phyloP scores from a whole-genome alignment of 2,329 filamentous ascomycete genomes.

The Colletotrichum costaricense region DNA sequence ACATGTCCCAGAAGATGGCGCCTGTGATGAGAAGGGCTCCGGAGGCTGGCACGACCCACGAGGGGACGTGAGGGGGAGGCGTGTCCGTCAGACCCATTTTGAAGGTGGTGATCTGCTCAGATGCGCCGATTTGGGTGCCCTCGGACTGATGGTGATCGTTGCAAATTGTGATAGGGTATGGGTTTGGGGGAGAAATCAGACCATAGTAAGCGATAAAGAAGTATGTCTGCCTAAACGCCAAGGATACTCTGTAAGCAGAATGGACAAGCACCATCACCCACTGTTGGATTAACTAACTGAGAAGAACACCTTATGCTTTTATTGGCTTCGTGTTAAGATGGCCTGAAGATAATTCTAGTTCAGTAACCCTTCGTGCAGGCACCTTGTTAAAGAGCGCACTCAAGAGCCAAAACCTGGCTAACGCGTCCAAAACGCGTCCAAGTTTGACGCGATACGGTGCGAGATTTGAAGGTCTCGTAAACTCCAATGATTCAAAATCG shows the following conservation, averaged over 20 bases:
- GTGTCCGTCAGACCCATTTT: constrained; percentile 7
- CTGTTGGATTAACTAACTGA: background rate
- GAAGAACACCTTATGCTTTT: background rate
- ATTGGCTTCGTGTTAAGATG: background rate
- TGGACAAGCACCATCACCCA: background rate
- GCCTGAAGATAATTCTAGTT: background rate
- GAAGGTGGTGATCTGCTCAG: background rate
- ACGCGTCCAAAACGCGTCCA: background rate
- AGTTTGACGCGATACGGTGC: background rate
- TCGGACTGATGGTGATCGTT: background rate
- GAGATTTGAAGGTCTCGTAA: background rate
- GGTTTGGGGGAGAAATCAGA: background rate
- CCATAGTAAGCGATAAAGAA: background rate
- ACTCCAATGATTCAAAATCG: background rate
- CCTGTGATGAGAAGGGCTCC: constrained; percentile 49
- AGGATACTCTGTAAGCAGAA: background rate
- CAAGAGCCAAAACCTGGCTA: background rate
- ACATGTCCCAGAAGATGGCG: constrained; percentile 52
- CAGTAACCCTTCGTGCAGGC: background rate
- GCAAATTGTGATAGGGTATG: background rate
- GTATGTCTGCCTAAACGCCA: background rate
- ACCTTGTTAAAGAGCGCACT: background rate
- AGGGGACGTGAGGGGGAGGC: constrained; percentile 34
- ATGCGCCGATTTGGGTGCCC: background rate
- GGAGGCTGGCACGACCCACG: constrained; percentile 52